phyloP scores from a whole-genome alignment of 208 protist genomes.

The Trypanosoma avium region DNA sequence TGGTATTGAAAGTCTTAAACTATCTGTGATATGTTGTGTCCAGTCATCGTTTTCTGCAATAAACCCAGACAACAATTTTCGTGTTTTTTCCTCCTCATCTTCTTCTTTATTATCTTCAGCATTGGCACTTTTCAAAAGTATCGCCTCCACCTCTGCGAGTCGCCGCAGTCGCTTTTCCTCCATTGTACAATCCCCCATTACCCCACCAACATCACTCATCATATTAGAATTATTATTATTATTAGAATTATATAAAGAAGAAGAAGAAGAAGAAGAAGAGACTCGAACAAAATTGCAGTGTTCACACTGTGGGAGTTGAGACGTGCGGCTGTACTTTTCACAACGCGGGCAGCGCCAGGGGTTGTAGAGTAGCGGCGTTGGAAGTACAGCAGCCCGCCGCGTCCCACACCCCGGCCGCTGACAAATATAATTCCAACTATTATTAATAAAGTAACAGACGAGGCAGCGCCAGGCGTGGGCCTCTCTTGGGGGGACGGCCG shows the following conservation, averaged over 20 bases:
- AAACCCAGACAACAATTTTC: neutral
- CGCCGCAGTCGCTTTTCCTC: slow-evolving; percentile 12
- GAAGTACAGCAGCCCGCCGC: slow-evolving; percentile 14
- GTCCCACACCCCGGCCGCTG: slow-evolving; percentile 39
- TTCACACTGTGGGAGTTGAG: slow-evolving; percentile 32
- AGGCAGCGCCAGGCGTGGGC: slow-evolving; percentile 55
- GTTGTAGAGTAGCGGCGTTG: slow-evolving; percentile 29
- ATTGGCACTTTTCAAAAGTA: slow-evolving; percentile 18
- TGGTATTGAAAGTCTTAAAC: slow-evolving; percentile 9
- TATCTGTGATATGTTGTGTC: slow-evolving; percentile 5
- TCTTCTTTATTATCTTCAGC: neutral
- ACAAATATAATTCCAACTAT: slow-evolving; percentile 42
- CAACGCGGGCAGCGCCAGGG: slow-evolving; percentile 57
- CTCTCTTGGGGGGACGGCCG: slow-evolving; percentile 28
- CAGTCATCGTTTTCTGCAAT: slow-evolving; percentile 14
- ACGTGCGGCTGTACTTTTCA: slow-evolving; percentile 35
- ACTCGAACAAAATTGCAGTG: slow-evolving; percentile 29
- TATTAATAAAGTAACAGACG: slow-evolving; percentile 31
- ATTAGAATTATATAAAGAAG: no score
- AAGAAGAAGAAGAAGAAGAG: neutral
- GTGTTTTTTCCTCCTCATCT: neutral
- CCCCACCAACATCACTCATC: no score
- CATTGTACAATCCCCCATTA: neutral
- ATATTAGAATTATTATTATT: no score
- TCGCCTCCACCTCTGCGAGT: slow-evolving; percentile 25